Percentiles rank a stretch among this genome's conserved stretches.
phyloP scores from a whole-genome alignment of 1,284 basidiomycete genomes.

The Bjerkandera adusta region DNA sequence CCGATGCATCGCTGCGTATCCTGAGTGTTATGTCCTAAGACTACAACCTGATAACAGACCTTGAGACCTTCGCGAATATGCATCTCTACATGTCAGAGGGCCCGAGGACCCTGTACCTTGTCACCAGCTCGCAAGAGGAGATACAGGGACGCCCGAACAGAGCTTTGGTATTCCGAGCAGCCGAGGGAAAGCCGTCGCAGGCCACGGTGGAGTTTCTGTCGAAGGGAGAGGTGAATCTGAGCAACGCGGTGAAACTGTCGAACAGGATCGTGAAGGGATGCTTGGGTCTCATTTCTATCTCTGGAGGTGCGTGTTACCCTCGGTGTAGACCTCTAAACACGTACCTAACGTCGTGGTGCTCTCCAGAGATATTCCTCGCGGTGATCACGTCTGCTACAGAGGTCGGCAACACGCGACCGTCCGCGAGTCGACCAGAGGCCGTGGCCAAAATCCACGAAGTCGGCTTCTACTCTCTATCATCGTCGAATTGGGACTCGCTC shows the following conservation, averaged over 20 bases:
- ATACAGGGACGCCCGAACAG: constrained; percentile 52
- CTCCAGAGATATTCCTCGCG: constrained; percentile 75
- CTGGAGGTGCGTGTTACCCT: constrained; percentile 48
- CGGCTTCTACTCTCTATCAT: constrained; percentile 71
- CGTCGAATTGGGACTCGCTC: constrained; percentile 69
- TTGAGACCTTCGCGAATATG: too few species aligned
- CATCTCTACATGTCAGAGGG: constrained; percentile 66
- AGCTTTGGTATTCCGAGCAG: constrained; percentile 70
- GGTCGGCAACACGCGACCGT: constrained; percentile 74
- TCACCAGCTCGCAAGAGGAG: constrained; percentile 67
- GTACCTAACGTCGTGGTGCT: not conserved
- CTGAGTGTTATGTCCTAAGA: too few species aligned
- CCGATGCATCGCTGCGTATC: too few species aligned
- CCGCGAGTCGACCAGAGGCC: constrained; percentile 52
- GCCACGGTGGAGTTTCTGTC: constrained; percentile 83
- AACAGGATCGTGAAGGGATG: constrained; percentile 76
- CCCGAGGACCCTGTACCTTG: constrained; percentile 69
- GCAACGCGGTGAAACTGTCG: constrained; percentile 58
- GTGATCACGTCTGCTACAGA: constrained; percentile 75
- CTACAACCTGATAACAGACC: too few species aligned
- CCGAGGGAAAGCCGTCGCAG: constrained; percentile 53
- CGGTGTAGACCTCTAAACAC: not conserved
- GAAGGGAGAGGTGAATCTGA: constrained; percentile 68
- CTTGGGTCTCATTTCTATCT: constrained; percentile 72
- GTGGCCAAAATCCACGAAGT: constrained; percentile 79